Conservation (phyloP, 495 filamentous ascomycete genomes). For the Penicillium ucsense region DNA sequence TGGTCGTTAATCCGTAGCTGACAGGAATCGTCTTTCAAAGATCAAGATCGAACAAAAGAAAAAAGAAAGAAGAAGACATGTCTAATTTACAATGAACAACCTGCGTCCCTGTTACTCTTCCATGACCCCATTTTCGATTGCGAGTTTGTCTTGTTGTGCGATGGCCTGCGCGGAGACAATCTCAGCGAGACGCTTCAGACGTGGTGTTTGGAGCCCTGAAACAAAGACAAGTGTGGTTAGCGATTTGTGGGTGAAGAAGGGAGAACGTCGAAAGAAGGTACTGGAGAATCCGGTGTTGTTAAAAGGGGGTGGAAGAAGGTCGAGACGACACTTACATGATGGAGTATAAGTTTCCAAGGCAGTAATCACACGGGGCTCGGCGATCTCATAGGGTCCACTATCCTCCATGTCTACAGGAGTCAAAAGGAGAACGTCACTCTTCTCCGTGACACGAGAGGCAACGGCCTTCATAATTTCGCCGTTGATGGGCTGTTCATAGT, state of each 20-base stretch:
- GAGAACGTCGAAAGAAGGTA: no score
- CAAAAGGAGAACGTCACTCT: constrained; percentile 90
- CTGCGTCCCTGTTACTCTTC: constrained; percentile 13
- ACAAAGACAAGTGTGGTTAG: constrained; percentile 4
- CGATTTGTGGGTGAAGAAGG: no score
- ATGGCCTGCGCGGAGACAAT: constrained; percentile 95
- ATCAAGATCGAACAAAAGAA: constrained; percentile 3
- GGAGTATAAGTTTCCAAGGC: constrained; percentile 97
- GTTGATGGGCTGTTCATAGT: constrained; percentile 99
- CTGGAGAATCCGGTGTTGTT: no score
- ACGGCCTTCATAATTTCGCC: constrained; percentile 99
- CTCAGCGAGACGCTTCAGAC: constrained; percentile 88
- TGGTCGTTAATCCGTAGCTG: constrained; percentile 24
- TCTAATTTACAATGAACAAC: constrained; percentile 25
- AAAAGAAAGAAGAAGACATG: constrained; percentile 11
- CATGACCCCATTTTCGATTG: constrained; percentile 37
- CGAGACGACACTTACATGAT: constrained; percentile 54
- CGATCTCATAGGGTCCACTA: constrained; percentile 98
- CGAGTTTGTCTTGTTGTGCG: constrained; percentile 80
- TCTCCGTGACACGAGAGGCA: constrained; percentile 92
- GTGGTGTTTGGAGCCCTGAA: constrained; percentile 85
- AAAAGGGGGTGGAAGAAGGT: not conserved
- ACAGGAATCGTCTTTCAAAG: not conserved
- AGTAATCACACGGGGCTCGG: constrained; percentile 89
- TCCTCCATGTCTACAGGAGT: constrained; percentile 98